phyloP scores from a whole-genome alignment of 352 stramenopile species.

The Pythium brassicae region DNA sequence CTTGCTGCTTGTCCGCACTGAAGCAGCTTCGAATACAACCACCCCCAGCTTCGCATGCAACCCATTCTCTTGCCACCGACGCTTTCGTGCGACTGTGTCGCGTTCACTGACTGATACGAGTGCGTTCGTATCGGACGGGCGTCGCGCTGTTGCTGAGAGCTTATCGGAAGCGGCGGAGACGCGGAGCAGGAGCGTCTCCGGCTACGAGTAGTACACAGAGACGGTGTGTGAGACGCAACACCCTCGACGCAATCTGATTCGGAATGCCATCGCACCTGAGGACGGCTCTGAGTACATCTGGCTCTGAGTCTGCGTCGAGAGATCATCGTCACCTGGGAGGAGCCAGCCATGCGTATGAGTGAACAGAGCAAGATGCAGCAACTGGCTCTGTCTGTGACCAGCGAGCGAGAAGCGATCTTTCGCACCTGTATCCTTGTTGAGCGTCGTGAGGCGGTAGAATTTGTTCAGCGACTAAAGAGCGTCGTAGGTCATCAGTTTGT shows the following conservation, averaged over 20 bases:
- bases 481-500: too few relatives aligned
- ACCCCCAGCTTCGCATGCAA: not conserved
- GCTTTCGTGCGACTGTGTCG: not conserved
- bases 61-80: not conserved
- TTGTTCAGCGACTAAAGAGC: conserved; percentile 79
- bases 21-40: not conserved
- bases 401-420: too few relatives aligned
- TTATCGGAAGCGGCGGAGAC: conserved; percentile 56
- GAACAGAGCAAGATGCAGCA: not conserved
- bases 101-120: not conserved
- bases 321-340: conserved; percentile 14
- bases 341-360: not conserved
- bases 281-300: conserved; percentile 28
- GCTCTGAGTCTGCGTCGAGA: conserved; percentile 34
- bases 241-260: not conserved
- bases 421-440: conserved; percentile 41
- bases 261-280: conserved; percentile 21
- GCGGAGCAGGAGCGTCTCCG: conserved; percentile 24
- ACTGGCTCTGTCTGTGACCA: not conserved
- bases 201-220: not conserved
- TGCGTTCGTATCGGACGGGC: too few relatives aligned
- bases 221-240: not conserved
- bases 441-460: conserved; percentile 67
- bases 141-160: not conserved
- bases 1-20: not conserved